A percentile compares a stretch with the other conserved stretches of the same genome.
These are phyloP conservation scores for Ceratocystis albifundus DNA, from an alignment of 2,329 filamentous ascomycete species.

Conservation along the genomic window DNA sequence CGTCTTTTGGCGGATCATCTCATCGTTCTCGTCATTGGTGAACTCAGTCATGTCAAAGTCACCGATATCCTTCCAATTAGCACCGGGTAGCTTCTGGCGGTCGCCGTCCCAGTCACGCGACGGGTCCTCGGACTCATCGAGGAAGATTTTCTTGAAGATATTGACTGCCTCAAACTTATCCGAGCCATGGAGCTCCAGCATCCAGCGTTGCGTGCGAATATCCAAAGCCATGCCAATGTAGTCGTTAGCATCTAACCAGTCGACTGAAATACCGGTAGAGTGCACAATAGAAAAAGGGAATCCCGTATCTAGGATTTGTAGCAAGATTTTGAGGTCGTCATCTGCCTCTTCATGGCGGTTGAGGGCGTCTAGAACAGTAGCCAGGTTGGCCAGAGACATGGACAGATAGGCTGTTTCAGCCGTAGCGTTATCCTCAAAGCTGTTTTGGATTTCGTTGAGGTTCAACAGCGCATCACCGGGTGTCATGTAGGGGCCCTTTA, in stretches of 20 bases:
- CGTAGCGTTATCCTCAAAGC: conserved; percentile 12
- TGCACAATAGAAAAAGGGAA: conserved; percentile 29
- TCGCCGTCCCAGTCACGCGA: conserved; percentile 25
- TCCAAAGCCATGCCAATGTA: conserved; percentile 28
- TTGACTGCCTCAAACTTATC: conserved; percentile 24
- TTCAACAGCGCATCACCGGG: conserved; percentile 29
- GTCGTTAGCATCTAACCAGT: conserved; percentile 25
- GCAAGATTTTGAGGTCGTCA: conserved; percentile 26
- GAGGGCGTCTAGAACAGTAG: conserved; percentile 29
- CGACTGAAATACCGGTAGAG: conserved; percentile 22
- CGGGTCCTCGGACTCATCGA: conserved; percentile 26
- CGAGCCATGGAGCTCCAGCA: conserved; percentile 26
- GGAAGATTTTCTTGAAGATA: conserved; percentile 30
- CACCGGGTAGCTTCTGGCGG: conserved; percentile 13
- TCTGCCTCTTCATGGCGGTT: conserved; percentile 20
- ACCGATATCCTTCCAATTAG: conserved; percentile 21
- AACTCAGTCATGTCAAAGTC: conserved; percentile 21
- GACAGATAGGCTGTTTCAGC: conserved; percentile 21
- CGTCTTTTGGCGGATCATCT: conserved; percentile 15
- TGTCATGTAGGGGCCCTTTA: conserved; percentile 28
- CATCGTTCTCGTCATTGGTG: conserved; percentile 20
- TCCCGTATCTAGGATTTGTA: conserved; percentile 29
- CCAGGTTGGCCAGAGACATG: conserved; percentile 31
- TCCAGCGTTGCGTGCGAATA: conserved; percentile 32
- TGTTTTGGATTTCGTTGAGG: conserved; percentile 23